Evolutionary conservation across 305 asterid species (phyloP), one percentile per base, ranked within the genome.

Genomic region (Caryopteris hybrid): DNA sequence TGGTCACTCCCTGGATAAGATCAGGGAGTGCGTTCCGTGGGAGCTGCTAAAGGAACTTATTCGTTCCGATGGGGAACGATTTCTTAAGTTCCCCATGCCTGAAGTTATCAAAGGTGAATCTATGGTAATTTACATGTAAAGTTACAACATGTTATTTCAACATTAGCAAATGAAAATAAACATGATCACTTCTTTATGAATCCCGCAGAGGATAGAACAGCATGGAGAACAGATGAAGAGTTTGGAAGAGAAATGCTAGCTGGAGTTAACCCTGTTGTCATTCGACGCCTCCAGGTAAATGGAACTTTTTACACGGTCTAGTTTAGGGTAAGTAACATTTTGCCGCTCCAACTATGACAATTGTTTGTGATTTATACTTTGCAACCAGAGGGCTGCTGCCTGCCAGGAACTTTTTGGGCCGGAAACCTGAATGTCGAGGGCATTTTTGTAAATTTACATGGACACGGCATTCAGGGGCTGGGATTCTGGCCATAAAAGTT

Each of bases 141-240:
- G 2, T 3, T 8, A 39, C 5, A 46, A 36, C 25, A 39, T 63
- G 36, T 13, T 25, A 3, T 64, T 22, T 47, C 4, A 16, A 13
- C 23, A 16, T 46, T 13, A 29, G 34, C 8, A 2, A 8, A 25
- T 56, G 10, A 46, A 10, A 21, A 27, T 50, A 8, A 16, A 18
- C 10, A 33, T 46, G 48, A 33, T 43, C 38, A 60, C 10, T 56
- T n/a, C 13, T 54, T 41, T 0, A 22, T 53, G 72, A 54, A 64
- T 21, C 0, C 5, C 65, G 64, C 76, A 86, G 92, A 60, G 78
- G 82, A 81, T 72, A 72, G 52, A 66, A 77, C 87, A 8, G 87
- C 87, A 3, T 86, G 92, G 92, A 84, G 92, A 69, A 84, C 89
- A 0, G 92, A 86, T 33, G 84, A 79, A 68, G 92, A 86, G 70